A percentile compares a stretch with the other conserved stretches of the same genome.
phyloP scores from a whole-genome alignment of 306 rosid species.

The Begonia loranthoides region DNA sequence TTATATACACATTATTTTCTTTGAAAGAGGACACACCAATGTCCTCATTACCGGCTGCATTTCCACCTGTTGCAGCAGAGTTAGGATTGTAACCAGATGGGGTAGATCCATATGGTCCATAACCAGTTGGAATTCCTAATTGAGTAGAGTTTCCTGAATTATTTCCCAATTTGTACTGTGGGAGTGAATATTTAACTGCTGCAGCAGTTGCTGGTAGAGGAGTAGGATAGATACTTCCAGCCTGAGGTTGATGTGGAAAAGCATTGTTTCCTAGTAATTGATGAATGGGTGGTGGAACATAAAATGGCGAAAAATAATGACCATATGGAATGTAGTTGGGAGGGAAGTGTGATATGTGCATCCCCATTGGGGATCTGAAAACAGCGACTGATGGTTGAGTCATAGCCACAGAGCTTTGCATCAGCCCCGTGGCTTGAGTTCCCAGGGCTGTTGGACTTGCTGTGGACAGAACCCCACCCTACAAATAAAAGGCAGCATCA shows the following conservation, averaged over 20 bases:
- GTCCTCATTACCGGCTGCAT: conserved; percentile 66
- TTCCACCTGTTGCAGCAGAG: conserved; percentile 51
- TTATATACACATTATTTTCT: conserved; percentile 69
- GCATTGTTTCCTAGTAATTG: conserved; percentile 81
- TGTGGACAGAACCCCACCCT: conserved; percentile 76
- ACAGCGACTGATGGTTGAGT: conserved; percentile 86
- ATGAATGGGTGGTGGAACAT: conserved; percentile 71
- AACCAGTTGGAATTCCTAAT: conserved; percentile 64
- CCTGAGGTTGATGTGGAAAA: conserved; percentile 87
- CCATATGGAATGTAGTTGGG: conserved; percentile 81
- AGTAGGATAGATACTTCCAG: conserved; percentile 64
- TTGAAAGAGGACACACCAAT: conserved; percentile 72
- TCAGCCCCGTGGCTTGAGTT: conserved; percentile 77
- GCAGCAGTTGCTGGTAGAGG: conserved; percentile 51
- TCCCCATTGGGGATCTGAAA: conserved; percentile 70
- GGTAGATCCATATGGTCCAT: conserved; percentile 77
- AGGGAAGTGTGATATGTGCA: conserved; percentile 79
- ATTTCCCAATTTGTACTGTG: conserved; percentile 69
- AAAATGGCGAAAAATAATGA: conserved; percentile 73
- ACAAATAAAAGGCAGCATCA: conserved; percentile 22
- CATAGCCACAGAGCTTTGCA: conserved; percentile 80
- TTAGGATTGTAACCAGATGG: conserved; percentile 70
- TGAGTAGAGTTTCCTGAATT: conserved; percentile 66
- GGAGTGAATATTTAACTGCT: conserved; percentile 78
- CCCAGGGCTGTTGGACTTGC: conserved; percentile 59